phyloP scores from a whole-genome alignment of 2,329 filamentous ascomycete genomes.

The Aspergillus fumigatiaffinis region DNA sequence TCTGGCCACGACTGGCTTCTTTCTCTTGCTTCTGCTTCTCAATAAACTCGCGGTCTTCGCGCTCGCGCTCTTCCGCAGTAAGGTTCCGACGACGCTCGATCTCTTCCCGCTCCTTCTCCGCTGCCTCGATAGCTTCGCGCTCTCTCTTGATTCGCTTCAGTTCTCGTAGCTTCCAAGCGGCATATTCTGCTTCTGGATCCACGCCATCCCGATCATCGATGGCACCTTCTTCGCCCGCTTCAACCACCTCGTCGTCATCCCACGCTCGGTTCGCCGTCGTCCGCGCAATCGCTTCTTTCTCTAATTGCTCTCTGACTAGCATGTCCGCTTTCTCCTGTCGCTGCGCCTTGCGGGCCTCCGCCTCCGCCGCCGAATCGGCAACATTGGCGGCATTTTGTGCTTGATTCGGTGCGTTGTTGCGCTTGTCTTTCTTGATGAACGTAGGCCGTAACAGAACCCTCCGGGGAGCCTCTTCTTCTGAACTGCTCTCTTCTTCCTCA shows the following conservation, averaged over 20 bases:
- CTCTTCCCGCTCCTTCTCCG: slow-evolving; percentile 82
- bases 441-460: slow-evolving; percentile 60
- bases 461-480: slow-evolving; percentile 55
- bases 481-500: slow-evolving; percentile 41
- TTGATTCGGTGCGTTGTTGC: slow-evolving; percentile 39
- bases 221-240: slow-evolving; percentile 65
- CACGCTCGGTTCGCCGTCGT: slow-evolving; percentile 77
- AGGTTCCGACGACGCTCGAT: slow-evolving; percentile 83
- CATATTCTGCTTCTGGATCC: slow-evolving; percentile 82
- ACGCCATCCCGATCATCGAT: slow-evolving; percentile 86
- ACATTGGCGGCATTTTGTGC: slow-evolving; percentile 12
- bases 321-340: slow-evolving; percentile 70
- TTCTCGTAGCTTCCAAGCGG: slow-evolving; percentile 92
- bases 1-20: slow-evolving; percentile 71
- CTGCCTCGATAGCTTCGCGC: slow-evolving; percentile 75
- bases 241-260: slow-evolving; percentile 65
- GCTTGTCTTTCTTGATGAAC: slow-evolving; percentile 62
- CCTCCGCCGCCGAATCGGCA: slow-evolving; percentile 41
- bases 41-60: slow-evolving; percentile 77
- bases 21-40: slow-evolving; percentile 73
- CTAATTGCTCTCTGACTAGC: slow-evolving; percentile 83
- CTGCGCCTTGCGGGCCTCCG: slow-evolving; percentile 41
- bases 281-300: slow-evolving; percentile 71
- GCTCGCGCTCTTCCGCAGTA: slow-evolving; percentile 77
- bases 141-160: slow-evolving; percentile 83